Conservation (phyloP, 495 filamentous ascomycete genomes). For the Aspergillus nidulans region DNA sequence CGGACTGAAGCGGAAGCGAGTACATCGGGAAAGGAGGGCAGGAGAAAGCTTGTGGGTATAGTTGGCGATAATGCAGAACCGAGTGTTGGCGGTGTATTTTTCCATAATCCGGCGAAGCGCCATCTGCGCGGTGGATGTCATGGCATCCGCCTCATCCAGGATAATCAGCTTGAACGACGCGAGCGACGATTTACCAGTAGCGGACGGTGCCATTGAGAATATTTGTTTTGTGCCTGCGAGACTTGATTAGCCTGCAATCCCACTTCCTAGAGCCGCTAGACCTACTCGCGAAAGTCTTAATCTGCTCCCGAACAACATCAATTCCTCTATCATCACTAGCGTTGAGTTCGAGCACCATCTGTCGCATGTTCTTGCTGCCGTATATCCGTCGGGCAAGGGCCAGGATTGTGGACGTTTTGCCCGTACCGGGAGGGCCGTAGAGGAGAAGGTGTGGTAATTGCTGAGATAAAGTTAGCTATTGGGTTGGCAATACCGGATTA, state of each 20-base stretch:
- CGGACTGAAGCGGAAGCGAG: slow-evolving; percentile 91
- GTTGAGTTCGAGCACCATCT: slow-evolving; percentile 97
- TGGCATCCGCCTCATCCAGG: slow-evolving; percentile 95
- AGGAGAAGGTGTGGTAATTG: slow-evolving; percentile 94
- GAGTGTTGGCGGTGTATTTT: slow-evolving; percentile 95
- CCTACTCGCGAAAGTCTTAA: slow-evolving; percentile 93
- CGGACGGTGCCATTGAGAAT: slow-evolving; percentile 52
- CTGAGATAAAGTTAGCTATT: slow-evolving; percentile 28
- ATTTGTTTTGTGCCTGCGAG: slow-evolving; percentile 57
- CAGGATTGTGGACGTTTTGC: slow-evolving; percentile 95
- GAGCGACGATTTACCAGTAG: slow-evolving; percentile 48
- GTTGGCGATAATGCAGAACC: slow-evolving; percentile 98
- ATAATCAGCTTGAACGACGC: slow-evolving; percentile 92
- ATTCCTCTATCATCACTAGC: slow-evolving; percentile 97
- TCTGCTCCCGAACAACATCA: slow-evolving; percentile 96
- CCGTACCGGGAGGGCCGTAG: slow-evolving; percentile 94
- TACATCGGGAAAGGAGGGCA: slow-evolving; percentile 87
- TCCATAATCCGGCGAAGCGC: slow-evolving; percentile 97
- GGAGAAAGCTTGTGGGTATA: slow-evolving; percentile 99
- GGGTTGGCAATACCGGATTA: not conserved
- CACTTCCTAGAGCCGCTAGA: not conserved
- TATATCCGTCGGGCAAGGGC: slow-evolving; percentile 89
- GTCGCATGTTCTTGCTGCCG: slow-evolving; percentile 83
- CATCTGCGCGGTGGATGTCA: slow-evolving; percentile 97
- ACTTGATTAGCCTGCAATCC: not conserved